Percentiles rank a stretch among this genome's conserved stretches.
These are phyloP conservation scores for Harringtonia lauricola DNA, from an alignment of 2,329 filamentous ascomycete species.

Conservation along the genomic window DNA sequence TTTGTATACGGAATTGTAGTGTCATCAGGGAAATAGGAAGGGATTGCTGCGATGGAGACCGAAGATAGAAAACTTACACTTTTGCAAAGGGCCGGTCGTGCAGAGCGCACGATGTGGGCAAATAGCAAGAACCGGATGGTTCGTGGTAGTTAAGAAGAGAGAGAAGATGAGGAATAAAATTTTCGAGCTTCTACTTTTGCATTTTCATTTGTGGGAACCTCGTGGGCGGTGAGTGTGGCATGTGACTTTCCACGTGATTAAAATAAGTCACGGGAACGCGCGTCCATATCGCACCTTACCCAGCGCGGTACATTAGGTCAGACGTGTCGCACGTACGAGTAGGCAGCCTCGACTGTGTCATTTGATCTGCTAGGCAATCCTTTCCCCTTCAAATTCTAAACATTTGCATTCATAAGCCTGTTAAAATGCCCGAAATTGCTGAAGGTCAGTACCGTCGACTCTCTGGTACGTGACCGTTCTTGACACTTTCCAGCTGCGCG, in stretches of 20 bases:
- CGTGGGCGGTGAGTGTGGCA: neutral
- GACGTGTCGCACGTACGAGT: neutral
- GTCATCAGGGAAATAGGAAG: conserved; percentile 56
- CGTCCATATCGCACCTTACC: conserved; percentile 14
- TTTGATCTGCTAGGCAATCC: neutral
- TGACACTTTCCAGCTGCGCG: conserved; percentile 38
- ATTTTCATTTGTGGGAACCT: neutral
- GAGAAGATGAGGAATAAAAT: conserved; percentile 11
- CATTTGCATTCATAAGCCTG: neutral
- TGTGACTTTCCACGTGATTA: neutral
- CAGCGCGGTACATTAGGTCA: neutral
- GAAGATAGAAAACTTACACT: conserved; percentile 15
- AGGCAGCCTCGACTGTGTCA: neutral
- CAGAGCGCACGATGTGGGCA: neutral
- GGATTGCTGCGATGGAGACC: conserved; percentile 10
- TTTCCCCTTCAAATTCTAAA: too few species aligned
- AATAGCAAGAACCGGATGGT: neutral
- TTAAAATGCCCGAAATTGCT: conserved; percentile 35
- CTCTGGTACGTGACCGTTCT: neutral
- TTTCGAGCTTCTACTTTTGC: conserved; percentile 8
- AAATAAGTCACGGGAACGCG: conserved; percentile 20
- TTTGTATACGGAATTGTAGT: conserved; percentile 80
- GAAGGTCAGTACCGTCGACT: conserved; percentile 30
- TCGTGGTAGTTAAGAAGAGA: neutral
- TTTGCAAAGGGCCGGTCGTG: conserved; percentile 1